phyloP scores from a whole-genome alignment of 2,329 filamentous ascomycete genomes.

The Colletotrichum tropicicola region DNA sequence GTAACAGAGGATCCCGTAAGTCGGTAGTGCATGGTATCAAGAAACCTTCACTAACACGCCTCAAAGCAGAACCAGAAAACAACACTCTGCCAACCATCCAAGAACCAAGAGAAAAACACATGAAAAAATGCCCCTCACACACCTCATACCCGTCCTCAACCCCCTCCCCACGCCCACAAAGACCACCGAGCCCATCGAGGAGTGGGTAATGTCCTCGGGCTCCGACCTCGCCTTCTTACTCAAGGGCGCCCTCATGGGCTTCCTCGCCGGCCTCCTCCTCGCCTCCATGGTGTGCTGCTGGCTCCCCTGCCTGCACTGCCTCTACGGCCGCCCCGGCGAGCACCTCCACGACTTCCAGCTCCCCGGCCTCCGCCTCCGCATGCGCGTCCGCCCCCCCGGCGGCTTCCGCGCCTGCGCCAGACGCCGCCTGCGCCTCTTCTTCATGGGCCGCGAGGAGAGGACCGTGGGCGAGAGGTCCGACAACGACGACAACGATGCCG shows the following conservation, averaged over 20 bases:
- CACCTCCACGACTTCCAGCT: constrained; percentile 2
- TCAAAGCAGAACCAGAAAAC: no score
- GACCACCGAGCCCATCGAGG: neutral
- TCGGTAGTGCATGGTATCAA: no score
- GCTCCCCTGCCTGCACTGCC: constrained; percentile 21
- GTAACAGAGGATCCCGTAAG: no score
- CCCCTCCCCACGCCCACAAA: no score
- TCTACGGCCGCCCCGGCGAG: neutral
- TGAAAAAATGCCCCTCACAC: no score
- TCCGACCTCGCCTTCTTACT: neutral
- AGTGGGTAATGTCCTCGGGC: constrained; percentile 3
- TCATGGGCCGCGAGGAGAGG: neutral
- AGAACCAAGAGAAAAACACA: no score
- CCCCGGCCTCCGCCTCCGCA: neutral
- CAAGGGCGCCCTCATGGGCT: constrained; percentile 30
- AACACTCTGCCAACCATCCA: no score
- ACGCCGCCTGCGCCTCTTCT: neutral
- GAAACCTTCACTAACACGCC: no score
- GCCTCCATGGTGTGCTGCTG: constrained; percentile 33
- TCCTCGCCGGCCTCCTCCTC: constrained; percentile 26
- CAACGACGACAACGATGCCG: neutral
- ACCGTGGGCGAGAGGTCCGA: neutral
- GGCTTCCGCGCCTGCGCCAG: neutral
- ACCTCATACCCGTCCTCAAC: no score
- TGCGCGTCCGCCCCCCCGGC: neutral